phyloP scores from a whole-genome alignment of 2,329 filamentous ascomycete species.

The Grosmannia clavigera region DNA sequence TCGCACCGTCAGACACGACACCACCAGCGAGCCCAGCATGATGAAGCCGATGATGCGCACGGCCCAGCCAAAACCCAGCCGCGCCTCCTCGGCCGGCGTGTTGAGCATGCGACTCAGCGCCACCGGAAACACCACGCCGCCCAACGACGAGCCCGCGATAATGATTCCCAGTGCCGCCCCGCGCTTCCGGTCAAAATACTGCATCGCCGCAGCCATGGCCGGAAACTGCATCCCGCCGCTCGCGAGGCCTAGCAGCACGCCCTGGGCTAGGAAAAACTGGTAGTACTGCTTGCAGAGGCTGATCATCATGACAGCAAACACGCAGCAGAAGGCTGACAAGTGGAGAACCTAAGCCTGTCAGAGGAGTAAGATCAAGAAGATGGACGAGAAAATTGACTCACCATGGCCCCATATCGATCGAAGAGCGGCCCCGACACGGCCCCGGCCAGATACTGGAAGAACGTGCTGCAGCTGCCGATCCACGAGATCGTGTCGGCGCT shows the following conservation, averaged over 20 bases:
- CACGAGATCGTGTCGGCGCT: conserved; percentile 22
- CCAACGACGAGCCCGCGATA: conserved; percentile 26
- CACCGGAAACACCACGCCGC: conserved; percentile 35
- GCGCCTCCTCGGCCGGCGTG: conserved; percentile 18
- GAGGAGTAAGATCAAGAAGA: neutral
- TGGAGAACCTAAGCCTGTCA: conserved; percentile 28
- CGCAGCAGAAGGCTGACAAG: conserved; percentile 37
- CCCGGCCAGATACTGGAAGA: conserved; percentile 19
- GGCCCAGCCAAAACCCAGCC: conserved; percentile 15
- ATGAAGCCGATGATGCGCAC: conserved; percentile 32
- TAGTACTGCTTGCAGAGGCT: conserved; percentile 25
- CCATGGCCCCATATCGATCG: conserved; percentile 25
- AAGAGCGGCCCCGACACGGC: conserved; percentile 21
- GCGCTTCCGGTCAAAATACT: conserved; percentile 26
- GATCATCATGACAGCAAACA: conserved; percentile 28
- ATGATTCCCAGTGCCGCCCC: conserved; percentile 25
- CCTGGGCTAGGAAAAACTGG: conserved; percentile 29
- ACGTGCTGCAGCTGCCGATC: conserved; percentile 26
- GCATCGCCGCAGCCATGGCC: conserved; percentile 22
- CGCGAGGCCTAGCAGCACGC: conserved; percentile 22
- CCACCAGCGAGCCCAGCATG: conserved; percentile 22
- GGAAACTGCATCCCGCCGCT: conserved; percentile 24
- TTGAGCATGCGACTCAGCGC: conserved; percentile 42
- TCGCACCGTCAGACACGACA: conserved; percentile 27
- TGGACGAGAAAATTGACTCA: conserved; percentile 18